Base-by-base conservation (phyloP, 345 rosid genomes). In the Ceriops decandra region DNA sequence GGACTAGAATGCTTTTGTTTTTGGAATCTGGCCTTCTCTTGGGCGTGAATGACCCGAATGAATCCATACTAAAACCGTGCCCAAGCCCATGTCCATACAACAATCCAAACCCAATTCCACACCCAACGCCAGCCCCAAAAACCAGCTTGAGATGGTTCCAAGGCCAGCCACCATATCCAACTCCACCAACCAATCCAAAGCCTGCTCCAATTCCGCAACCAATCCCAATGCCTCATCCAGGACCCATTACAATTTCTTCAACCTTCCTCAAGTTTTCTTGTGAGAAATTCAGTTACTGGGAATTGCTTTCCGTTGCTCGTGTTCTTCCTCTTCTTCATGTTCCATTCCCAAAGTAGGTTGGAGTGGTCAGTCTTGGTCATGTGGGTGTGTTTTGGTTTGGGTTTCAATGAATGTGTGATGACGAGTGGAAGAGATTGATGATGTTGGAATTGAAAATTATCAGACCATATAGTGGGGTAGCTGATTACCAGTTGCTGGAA, bases 61-160 rank as follows among this genome's bases (percentile, higher is more conserved):
- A 68, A 22, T 78, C 88, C 54, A 74, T 74, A 64, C 80, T 76
- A 42, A 38, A 46, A 17, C 87, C 91, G 70, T 80, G 77, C 15
- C 91, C 91, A 62, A 87, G 42, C 13, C 91, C 91, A 63, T 76
- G 74, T 35, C 91, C 91, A 26, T 70, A 83, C 13, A 86, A 88
- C 21, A 85, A 78, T 30, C 87, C 88, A 1, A 86, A 26, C 6
- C 91, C 91, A 16, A 81, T 26, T 6, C 88, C 88, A 21, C 91
- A 87, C 42, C 91, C 87, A 60, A 77, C 60, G 0, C 88, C 88
- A 22, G 81, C 38, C 24, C 88, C 88, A 63, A 81, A 77, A 2
- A 68, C 86, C 66, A 82, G 57, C 62, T 74, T 81, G 28, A 61
- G 6, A 21, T 80, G 83, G 76, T 85, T 83, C 33, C 85, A 32